Conservation (phyloP, 345 rosid species). For the Crucihimalaya himalaica region DNA sequence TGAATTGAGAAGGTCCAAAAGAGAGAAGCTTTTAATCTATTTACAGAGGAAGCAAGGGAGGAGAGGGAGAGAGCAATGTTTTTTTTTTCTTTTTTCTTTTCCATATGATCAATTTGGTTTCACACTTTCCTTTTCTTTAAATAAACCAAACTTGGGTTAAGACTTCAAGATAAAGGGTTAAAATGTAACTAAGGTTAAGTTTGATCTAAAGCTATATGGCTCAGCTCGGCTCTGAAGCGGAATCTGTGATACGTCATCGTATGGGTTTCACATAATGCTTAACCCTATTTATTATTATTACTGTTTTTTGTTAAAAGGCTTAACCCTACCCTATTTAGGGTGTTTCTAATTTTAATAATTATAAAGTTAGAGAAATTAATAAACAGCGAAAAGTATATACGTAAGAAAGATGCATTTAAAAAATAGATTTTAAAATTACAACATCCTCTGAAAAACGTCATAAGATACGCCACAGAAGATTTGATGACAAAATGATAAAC, state of each 20-base stretch:
- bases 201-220: not conserved
- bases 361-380: not conserved
- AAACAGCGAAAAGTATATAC: not conserved
- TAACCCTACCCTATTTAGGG: not conserved
- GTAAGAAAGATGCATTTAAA: constrained; percentile 9
- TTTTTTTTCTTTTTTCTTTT: constrained; percentile 32
- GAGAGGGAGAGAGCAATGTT: constrained; percentile 4
- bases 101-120: constrained; percentile 50
- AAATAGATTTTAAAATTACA: not conserved
- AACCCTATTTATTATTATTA: not conserved
- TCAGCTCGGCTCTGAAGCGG: constrained; percentile 22
- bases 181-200: constrained; percentile 71
- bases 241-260: constrained; percentile 20
- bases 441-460: constrained; percentile 26
- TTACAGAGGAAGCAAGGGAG: not conserved
- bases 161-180: constrained; percentile 53
- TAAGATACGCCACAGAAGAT: constrained; percentile 30
- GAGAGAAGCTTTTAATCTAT: constrained; percentile 9
- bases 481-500: constrained; percentile 27
- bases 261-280: not conserved
- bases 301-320: not conserved
- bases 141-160: constrained; percentile 64
- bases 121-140: constrained; percentile 51
- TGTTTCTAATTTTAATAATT: not conserved
- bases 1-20: constrained; percentile 5